Evolutionary conservation across 805 yeast genomes (phyloP).

Genomic region (Starmerella lactis-condensi): DNA sequence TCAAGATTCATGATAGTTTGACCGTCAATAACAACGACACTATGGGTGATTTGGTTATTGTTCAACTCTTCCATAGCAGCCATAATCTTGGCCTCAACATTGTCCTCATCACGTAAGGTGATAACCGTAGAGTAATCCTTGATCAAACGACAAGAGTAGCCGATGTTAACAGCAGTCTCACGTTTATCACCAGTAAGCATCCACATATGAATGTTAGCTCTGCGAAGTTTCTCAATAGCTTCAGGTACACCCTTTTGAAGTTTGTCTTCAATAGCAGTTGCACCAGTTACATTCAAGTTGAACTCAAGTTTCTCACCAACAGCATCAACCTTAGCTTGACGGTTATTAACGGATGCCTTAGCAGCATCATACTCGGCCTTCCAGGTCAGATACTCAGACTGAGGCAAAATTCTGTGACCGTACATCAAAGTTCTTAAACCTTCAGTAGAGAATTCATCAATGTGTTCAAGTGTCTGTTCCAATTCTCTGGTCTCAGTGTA

Average conservation of each 20-base stretch:
- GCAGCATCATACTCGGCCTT: slow-evolving; percentile 50
- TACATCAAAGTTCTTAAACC: slow-evolving; percentile 83
- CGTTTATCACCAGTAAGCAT: slow-evolving; percentile 97
- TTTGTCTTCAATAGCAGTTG: slow-evolving; percentile 94
- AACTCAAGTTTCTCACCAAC: slow-evolving; percentile 59
- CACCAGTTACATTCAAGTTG: slow-evolving; percentile 59
- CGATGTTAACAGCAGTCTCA: slow-evolving; percentile 94
- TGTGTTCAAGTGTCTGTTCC: slow-evolving; percentile 71
- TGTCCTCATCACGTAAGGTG: slow-evolving; percentile 38
- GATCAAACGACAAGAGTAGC: slow-evolving; percentile 80
- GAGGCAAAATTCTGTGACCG: slow-evolving; percentile 53
- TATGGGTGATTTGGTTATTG: slow-evolving; percentile 67
- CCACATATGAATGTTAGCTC: slow-evolving; percentile 93
- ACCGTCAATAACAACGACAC: slow-evolving; percentile 93
- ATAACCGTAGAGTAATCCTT: slow-evolving; percentile 84
- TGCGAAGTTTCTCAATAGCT: slow-evolving; percentile 71
- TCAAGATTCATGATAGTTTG: slow-evolving; percentile 59
- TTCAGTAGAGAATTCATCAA: slow-evolving; percentile 86
- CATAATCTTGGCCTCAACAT: slow-evolving; percentile 46
- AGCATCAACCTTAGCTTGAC: slow-evolving; percentile 46
- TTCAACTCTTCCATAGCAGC: slow-evolving; percentile 59
- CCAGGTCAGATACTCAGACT: slow-evolving; percentile 48
- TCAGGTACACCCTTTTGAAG: slow-evolving; percentile 94
- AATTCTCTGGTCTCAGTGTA: slow-evolving; percentile 20
- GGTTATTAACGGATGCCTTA: slow-evolving; percentile 49